Evolutionary conservation across 768 basidiomycete species (phyloP), one percentile per base, ranked within the genome.

Genomic region (Psilocybe tampanensis): DNA sequence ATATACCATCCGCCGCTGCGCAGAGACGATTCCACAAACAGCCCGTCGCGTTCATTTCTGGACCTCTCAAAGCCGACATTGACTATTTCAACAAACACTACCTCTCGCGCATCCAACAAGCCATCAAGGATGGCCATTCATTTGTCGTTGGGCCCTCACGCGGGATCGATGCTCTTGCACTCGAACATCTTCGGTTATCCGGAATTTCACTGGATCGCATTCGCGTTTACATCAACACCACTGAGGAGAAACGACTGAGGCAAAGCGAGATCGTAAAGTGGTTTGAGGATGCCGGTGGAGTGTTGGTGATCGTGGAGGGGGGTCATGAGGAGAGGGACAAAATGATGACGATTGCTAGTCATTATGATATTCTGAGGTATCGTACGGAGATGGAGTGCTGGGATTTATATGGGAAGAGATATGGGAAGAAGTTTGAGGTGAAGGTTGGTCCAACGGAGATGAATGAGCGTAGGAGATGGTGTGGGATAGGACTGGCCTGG

Each of bases 281-380:
- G 33, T 64, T 69, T 52, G 57, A 61, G 52, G 49, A 53, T 22
- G 32, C 45, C 8, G 63, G 63, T 4, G 64, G 66, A 3, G 29
- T 26, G 8, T 48, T 67, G 12, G 56, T 67, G 1, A 62, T 66
- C 8, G 63, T 68, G 1, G 56, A 67, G 7, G 55, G 62, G 1
- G 58, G 59, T 21, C 64, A 66, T 54, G 63, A 60, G 2, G 62
- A 66, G 36, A 48, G 66, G 36, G 69, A 70, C 52, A 67, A 62
- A 39, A 66, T 64, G 18, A 68, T 70, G 67, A 69, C 66, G 1
- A 47, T 65, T 2, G 65, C 59, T 0, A 69, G 64, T 18, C 65
- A 70, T 51, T 72, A 72, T 45, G 70, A 71, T 61, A 69, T 71
- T 21, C 42, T 70, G 44, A 54, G 65, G 34, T 70, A 68, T 44